phyloP scores from a whole-genome alignment of 2,329 filamentous ascomycete species.

The Pseudocercospora pini-densiflorae region DNA sequence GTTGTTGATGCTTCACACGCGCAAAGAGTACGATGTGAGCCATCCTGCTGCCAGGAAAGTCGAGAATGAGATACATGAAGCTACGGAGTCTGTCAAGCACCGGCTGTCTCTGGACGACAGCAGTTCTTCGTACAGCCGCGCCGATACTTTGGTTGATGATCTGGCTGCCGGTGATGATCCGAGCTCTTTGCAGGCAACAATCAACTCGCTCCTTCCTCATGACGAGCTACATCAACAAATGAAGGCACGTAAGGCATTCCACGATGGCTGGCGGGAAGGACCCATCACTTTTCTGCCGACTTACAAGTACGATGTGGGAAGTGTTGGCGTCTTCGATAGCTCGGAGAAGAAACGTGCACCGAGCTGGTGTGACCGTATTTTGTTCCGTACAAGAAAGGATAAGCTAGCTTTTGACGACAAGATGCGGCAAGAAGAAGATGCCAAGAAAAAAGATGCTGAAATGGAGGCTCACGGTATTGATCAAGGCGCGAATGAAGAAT shows the following conservation, averaged over 20 bases:
- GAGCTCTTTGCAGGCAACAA: conserved; percentile 82
- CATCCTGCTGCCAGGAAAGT: conserved; percentile 39
- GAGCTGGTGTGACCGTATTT: conserved; percentile 95
- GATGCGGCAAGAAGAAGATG: conserved; percentile 66
- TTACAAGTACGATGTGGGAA: conserved; percentile 98
- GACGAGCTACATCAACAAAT: conserved; percentile 83
- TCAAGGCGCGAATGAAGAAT: conserved; percentile 74
- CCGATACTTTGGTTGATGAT: conserved; percentile 33
- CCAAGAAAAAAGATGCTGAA: conserved; percentile 76
- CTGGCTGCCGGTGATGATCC: conserved; percentile 70
- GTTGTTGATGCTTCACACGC: conserved; percentile 79
- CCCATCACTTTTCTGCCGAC: conserved; percentile 87
- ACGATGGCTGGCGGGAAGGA: conserved; percentile 92
- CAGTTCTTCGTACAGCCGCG: conserved; percentile 19
- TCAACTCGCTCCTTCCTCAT: conserved; percentile 84
- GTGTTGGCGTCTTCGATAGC: conserved; percentile 87
- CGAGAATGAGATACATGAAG: conserved; percentile 41
- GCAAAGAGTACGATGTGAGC: conserved; percentile 72
- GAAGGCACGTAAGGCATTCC: conserved; percentile 75
- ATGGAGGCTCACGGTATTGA: conserved; percentile 82
- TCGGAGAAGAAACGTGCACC: conserved; percentile 92
- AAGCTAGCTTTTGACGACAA: conserved; percentile 66
- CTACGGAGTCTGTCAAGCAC: conserved; percentile 32
- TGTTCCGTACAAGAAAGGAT: conserved; percentile 79
- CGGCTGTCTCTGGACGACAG: conserved; percentile 22